phyloP scores from a whole-genome alignment of 306 rosid species.

The Cicer arietinum region DNA sequence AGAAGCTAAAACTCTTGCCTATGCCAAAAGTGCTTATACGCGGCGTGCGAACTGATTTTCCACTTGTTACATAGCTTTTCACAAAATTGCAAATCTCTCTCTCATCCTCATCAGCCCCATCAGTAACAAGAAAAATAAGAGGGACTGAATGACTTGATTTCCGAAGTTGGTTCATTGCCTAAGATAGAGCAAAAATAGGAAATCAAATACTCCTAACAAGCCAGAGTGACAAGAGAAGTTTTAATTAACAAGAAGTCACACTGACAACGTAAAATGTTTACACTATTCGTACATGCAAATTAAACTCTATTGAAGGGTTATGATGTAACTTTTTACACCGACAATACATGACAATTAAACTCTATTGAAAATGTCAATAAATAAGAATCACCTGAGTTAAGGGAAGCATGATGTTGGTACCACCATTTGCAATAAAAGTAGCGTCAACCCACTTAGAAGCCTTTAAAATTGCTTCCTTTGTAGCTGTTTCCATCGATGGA shows the following conservation, averaged over 20 bases:
- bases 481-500: slow-evolving; percentile 68
- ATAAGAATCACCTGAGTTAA: slow-evolving; percentile 65
- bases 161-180: slow-evolving; percentile 84
- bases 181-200: slow-evolving; percentile 44
- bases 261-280: too few relatives aligned
- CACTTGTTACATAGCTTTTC: slow-evolving; percentile 56
- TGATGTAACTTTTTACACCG: too few relatives aligned
- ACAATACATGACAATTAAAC: too few relatives aligned
- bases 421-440: slow-evolving; percentile 67
- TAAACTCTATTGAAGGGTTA: too few relatives aligned
- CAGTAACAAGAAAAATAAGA: slow-evolving; percentile 83
- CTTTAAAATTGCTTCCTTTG: slow-evolving; percentile 60
- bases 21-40: slow-evolving; percentile 89
- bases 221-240: background rate
- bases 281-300: too few relatives aligned
- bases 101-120: slow-evolving; percentile 88
- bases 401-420: slow-evolving; percentile 83
- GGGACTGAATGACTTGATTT: slow-evolving; percentile 66
- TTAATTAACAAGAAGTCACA: slow-evolving; percentile 26
- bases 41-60: slow-evolving; percentile 57
- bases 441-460: slow-evolving; percentile 69
- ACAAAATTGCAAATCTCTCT: slow-evolving; percentile 77
- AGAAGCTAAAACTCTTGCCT: slow-evolving; percentile 60
- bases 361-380: slow-evolving; percentile 19
- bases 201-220: background rate